Evolutionary conservation across 352 stramenopile genomes (phyloP).

Genomic region (Phytophthora megakarya): DNA sequence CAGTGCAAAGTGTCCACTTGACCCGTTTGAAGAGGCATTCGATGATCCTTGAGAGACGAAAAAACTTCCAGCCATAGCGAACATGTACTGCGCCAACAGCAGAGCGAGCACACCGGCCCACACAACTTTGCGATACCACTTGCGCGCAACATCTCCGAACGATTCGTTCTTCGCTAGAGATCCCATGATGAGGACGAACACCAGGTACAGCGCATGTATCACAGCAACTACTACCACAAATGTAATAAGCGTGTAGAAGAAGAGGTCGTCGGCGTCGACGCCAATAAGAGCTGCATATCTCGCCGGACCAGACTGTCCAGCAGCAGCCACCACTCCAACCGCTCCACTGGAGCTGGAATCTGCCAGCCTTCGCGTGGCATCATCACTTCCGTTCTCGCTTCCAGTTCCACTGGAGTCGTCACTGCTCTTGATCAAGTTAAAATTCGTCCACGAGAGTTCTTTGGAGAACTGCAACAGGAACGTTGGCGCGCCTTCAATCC

Average conservation of each 20-base stretch:
- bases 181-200: constrained; percentile 56
- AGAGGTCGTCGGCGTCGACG: constrained; percentile 65
- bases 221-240: constrained; percentile 62
- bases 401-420: constrained; percentile 10
- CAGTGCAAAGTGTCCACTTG: constrained; percentile 45
- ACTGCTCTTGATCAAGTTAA: constrained; percentile 74
- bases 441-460: constrained; percentile 86
- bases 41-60: constrained; percentile 56
- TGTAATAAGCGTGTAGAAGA: constrained; percentile 81
- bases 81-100: constrained; percentile 86
- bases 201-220: constrained; percentile 68
- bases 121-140: constrained; percentile 85
- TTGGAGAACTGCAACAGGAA: constrained; percentile 87
- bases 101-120: constrained; percentile 74
- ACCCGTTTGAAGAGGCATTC: constrained; percentile 35
- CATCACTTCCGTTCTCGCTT: constrained; percentile 8
- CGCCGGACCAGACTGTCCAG: constrained; percentile 61
- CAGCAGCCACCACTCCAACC: constrained; percentile 28
- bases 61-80: constrained; percentile 83
- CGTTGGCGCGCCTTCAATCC: constrained; percentile 68
- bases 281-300: constrained; percentile 75
- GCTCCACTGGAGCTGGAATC: constrained; percentile 41
- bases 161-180: constrained; percentile 62
- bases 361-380: constrained; percentile 34
- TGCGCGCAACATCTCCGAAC: constrained; percentile 54